Conservation (phyloP, 345 rosid genomes). For the Bretschneidera sinensis region DNA sequence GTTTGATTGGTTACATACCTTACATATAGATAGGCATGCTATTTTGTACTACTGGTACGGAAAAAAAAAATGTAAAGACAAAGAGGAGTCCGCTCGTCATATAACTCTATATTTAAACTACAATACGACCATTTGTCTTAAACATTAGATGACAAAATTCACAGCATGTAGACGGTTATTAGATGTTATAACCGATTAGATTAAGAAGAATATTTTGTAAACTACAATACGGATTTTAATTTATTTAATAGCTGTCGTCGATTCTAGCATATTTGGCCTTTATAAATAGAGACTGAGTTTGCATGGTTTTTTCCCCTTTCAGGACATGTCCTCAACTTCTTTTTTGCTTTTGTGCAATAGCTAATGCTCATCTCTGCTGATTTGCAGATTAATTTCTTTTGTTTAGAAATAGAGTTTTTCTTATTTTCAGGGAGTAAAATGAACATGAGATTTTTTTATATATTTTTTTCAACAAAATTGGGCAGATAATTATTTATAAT, state of each 20-base stretch:
- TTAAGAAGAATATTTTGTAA: background rate
- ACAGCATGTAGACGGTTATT: background rate
- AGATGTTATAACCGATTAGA: background rate
- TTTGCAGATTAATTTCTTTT: no score
- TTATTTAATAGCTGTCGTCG: background rate
- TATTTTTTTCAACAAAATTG: background rate
- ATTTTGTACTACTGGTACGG: no score
- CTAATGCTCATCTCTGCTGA: background rate
- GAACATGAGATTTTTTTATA: background rate
- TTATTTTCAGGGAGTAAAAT: background rate
- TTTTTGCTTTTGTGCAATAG: background rate
- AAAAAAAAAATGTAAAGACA: background rate
- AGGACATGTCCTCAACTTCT: constrained; percentile 10
- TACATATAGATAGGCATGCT: no score
- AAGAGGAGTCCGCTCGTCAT: background rate
- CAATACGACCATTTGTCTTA: background rate
- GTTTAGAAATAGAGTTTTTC: no score
- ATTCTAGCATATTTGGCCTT: background rate
- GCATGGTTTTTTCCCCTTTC: background rate
- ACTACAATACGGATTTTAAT: background rate
- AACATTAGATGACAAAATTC: background rate
- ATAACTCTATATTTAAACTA: constrained; percentile 1
- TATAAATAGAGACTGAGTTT: constrained; percentile 2
- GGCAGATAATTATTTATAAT: background rate
- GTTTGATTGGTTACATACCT: no score